These are phyloP conservation scores for Neopestalotiopsis sp. DNA, from an alignment of 2,329 filamentous ascomycete genomes.

Conservation along the genomic window DNA sequence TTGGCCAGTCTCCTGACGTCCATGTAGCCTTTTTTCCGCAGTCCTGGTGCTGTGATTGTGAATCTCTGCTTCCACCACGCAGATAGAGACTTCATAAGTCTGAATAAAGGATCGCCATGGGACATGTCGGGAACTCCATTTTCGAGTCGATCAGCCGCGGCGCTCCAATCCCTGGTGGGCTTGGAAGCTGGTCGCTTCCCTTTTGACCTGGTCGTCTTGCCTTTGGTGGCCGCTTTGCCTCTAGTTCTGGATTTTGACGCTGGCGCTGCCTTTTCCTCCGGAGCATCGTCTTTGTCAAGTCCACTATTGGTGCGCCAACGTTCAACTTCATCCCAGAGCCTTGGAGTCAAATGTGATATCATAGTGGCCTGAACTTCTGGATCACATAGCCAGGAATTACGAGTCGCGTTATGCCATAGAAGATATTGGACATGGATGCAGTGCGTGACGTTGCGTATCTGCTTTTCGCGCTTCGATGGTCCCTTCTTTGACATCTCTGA, in stretches of 20 bases:
- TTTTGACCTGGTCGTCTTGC: slow-evolving; percentile 38
- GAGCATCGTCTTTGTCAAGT: slow-evolving; percentile 51
- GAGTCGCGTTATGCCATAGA: slow-evolving; percentile 86
- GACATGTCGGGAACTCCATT: slow-evolving; percentile 77
- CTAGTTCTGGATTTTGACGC: slow-evolving; percentile 37
- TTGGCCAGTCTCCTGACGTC: slow-evolving; percentile 74
- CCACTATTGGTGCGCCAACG: slow-evolving; percentile 75
- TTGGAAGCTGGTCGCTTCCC: slow-evolving; percentile 35
- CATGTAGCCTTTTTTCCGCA: slow-evolving; percentile 92
- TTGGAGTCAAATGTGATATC: slow-evolving; percentile 72
- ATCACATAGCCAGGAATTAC: slow-evolving; percentile 86
- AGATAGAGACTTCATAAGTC: slow-evolving; percentile 76
- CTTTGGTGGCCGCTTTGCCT: slow-evolving; percentile 39
- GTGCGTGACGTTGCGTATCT: slow-evolving; percentile 79
- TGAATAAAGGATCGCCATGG: slow-evolving; percentile 79
- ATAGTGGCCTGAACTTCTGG: slow-evolving; percentile 75
- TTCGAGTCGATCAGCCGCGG: slow-evolving; percentile 71
- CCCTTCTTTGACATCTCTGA: slow-evolving; percentile 78
- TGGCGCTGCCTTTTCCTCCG: slow-evolving; percentile 20
- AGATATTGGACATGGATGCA: slow-evolving; percentile 87
- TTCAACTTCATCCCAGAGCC: slow-evolving; percentile 74
- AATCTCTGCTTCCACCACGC: slow-evolving; percentile 91
- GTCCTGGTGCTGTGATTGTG: slow-evolving; percentile 73
- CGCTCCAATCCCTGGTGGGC: slow-evolving; percentile 70
- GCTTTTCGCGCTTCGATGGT: slow-evolving; percentile 81